Base-by-base conservation (phyloP, 768 basidiomycete species). In the Galerina marginata region DNA sequence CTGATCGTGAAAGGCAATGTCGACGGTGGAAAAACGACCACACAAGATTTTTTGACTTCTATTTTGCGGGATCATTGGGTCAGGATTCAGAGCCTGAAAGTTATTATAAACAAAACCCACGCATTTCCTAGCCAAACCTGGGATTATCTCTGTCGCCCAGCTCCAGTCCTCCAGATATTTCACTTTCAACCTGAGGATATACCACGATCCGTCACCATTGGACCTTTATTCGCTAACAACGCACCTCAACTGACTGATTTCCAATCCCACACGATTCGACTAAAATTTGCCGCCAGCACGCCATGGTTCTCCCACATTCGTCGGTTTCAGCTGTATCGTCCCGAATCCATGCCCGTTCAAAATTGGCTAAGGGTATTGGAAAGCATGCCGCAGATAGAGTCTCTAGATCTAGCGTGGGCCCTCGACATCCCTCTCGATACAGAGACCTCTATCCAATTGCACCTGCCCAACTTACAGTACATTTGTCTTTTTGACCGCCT, bases 281-380 rank as follows among this genome's bases (percentile, higher is more conserved):
- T 50, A 1, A 20, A 33, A 6, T 29, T 58, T 9, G 4, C 25
- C n/a, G 14, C 39, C 11, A 26, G 37, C 4, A 7, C 16, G 25
- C 33, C 29, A 6, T 58, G 57, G 57, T 12, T 58, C 4, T 50
- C 57, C 9, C 5, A 42, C 26, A 40, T 58, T 25, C 49, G 57
- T 6, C 47, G 46, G 26, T 20, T 58, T 12, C 40, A 56, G 7
- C 36, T 56, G 11, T 56, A 44, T 15, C 48, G 48, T 47, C 36
- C 45, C 38, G 9, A 14, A n/a, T 23, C 37, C 12, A 56, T 48
- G 55, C 38, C 55, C 6, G 33, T 58, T 39, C 10, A 23, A 14
- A 43, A 43, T 4, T 58, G 47, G 57, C 23, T 58, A 4, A 14
- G 36, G 16, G 26, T 49, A 7, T 44, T 58, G 10, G 25, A 40